These are phyloP conservation scores for Cutaneotrichosporon spelunceum DNA, from an alignment of 1,284 basidiomycete genomes.

Conservation along the genomic window DNA sequence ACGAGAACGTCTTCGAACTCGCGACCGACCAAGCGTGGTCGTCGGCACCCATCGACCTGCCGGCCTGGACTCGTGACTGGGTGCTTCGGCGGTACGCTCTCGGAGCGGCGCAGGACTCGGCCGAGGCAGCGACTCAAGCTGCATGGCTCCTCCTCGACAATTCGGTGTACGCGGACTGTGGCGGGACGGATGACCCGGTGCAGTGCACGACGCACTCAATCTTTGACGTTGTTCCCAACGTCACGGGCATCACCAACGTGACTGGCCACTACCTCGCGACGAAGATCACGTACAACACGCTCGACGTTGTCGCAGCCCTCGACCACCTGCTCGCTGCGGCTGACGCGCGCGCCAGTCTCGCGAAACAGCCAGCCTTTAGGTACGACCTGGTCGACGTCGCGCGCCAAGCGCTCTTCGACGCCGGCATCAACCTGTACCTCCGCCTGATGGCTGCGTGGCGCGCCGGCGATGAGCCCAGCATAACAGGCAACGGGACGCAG, in stretches of 20 bases:
- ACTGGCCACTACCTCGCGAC: constrained; percentile 50
- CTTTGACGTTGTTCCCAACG: constrained; percentile 48
- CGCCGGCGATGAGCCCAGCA: background rate
- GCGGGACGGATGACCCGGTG: constrained; percentile 39
- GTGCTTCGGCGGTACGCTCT: constrained; percentile 51
- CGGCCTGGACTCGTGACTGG: constrained; percentile 48
- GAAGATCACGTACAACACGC: constrained; percentile 52
- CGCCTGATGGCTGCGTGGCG: constrained; percentile 15
- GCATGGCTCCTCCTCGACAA: constrained; percentile 53
- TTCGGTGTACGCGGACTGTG: constrained; percentile 54
- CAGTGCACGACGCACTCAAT: constrained; percentile 55
- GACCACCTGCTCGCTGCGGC: constrained; percentile 46
- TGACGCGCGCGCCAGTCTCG: constrained; percentile 29
- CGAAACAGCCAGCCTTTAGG: constrained; percentile 47
- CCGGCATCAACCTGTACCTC: constrained; percentile 50
- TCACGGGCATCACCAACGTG: constrained; percentile 48
- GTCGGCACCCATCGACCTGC: constrained; percentile 46
- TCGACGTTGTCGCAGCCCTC: constrained; percentile 51
- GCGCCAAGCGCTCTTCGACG: constrained; percentile 53
- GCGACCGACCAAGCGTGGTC: constrained; percentile 55
- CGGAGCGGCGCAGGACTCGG: no score
- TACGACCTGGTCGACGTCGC: constrained; percentile 55
- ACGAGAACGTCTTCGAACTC: constrained; percentile 55
- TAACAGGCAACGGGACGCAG: background rate
- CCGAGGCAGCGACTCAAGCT: constrained; percentile 30